These are phyloP conservation scores for Jacaranda mimosifolia DNA, from an alignment of 257 asterid genomes.

Conservation along the genomic window DNA sequence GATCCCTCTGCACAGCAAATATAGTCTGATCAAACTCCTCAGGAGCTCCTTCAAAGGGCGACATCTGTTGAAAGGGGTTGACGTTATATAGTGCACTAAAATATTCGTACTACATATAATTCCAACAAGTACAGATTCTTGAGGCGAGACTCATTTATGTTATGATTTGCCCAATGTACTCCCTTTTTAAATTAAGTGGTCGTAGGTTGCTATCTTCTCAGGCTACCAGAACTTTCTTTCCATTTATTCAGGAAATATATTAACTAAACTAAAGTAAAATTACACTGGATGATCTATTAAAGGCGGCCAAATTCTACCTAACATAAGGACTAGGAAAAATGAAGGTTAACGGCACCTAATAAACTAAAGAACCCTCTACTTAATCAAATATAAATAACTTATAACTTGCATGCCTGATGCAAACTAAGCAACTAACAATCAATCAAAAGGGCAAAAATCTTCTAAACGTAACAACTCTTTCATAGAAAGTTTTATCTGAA, in stretches of 20 bases:
- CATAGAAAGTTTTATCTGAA: neutral
- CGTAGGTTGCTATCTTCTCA: neutral
- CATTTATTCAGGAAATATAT: neutral
- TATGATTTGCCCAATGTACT: neutral
- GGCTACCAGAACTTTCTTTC: neutral
- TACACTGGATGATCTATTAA: neutral
- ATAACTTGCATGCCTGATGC: constrained; percentile 13
- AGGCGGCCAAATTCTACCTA: constrained; percentile 1
- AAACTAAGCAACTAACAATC: neutral
- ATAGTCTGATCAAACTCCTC: constrained; percentile 97
- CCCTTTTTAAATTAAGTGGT: no score
- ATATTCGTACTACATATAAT: constrained; percentile 5
- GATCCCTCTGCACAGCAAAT: constrained; percentile 67
- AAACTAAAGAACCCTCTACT: constrained; percentile 7
- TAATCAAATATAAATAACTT: neutral
- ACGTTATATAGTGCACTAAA: constrained; percentile 17
- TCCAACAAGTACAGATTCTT: constrained; percentile 15
- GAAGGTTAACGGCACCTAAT: neutral
- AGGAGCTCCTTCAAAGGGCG: constrained; percentile 88
- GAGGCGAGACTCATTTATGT: constrained; percentile 10
- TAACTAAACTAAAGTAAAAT: neutral
- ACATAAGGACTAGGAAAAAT: neutral
- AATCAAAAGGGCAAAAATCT: neutral
- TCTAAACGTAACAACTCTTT: neutral
- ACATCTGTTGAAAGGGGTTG: constrained; percentile 59